Evolutionary conservation across 169 alveolate species (phyloP), one percentile per base, ranked within the genome.

Genomic region (Plasmodium vinckei): DNA sequence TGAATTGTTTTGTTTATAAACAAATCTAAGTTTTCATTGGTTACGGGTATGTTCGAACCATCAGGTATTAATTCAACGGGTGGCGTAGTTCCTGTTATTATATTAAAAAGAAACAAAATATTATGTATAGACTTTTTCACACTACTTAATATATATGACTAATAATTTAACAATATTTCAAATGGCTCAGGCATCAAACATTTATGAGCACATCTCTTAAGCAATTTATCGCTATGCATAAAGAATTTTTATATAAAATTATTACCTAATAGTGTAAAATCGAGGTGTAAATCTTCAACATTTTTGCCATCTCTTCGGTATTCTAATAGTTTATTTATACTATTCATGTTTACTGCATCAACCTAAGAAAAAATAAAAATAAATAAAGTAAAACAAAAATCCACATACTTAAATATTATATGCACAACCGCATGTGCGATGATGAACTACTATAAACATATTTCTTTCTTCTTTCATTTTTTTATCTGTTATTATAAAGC

Each of bases 1-100:
- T 72, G 73, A 39, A 91, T 82, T 15, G 93, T 88, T 42, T 77
- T 65, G 46, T 56, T 72, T 63, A 93, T 79, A 77, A 88, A 93
- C 60, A 92, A 72, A 33, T 56, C 57, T 63, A 91, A 87, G 51
- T 93, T 92, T 44, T 88, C 94, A 42, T 68, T 73, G 44, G 75
- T 91, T 44, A 93, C 95, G 7, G 39, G 12, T 21, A 90, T 63
- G 54, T 70, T 54, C 17, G 89, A 73, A 10, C 95, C 95, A 21
- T 86, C 73, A 13, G 92, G 87, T 25, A 93, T 87, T 13, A 93
- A 87, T 15, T 90, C 93, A 25, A 89, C 56, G 2, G 92, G 93
- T 9, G 90, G 72, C 39, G 87, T 67, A 46, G 87, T 87, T 67
- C 92, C 92, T 54, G 57, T 51, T 27, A 72, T 47, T 54, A 23